Base-by-base conservation (phyloP, 1,284 basidiomycete species). In the Cryptococcus jaspeensis region DNA sequence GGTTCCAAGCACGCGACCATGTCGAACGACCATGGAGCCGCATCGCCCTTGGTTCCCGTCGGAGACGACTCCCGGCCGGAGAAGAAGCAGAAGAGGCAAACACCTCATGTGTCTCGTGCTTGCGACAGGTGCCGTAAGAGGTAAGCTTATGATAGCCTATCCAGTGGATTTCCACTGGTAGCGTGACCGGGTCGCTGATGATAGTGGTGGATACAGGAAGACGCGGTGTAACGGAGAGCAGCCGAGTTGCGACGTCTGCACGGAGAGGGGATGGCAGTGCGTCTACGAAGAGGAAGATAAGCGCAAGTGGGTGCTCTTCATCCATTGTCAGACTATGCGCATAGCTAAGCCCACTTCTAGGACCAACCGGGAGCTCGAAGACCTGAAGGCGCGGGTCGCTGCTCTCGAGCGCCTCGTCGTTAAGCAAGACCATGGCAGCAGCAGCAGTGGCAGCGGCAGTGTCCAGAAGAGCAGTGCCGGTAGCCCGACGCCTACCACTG, bases 241-340 rank as follows among this genome's bases (percentile, higher is more conserved):
- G 20, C 63, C 63, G 3, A 49, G 43, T 15, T 64, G 63, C 41
- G 32, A 36, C 7, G 51, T 56, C 12, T 67, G 65, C 45, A 52
- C 36, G 16, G 45, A 58, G 2, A 45, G 61, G 32, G 47, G 47
- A 5, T 44, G 46, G 32, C 36, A 41, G 11, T 67, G 65, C 50
- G 53, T 57, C 5, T 67, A 64, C 50, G 56, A 55, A 12, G 61
- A 67, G 25, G 61, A 67, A 39, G 65, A 67, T 44, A 37, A 53
- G 35, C 58, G 65, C 8, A 64, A 61, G 65, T 63, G 39, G 52
- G 62, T 51, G 11, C n/a, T 28, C 20, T 28, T 50, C 18, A 18
- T 42, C 2, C 9, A 42, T 18, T 16, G 22, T 9, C 16, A 15
- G 40, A 42, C 16, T 8, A n/a, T 32, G 40, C 28, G 9, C 28